Evolutionary conservation across 1,139 yeast species (phyloP).

Genomic region (Sugiyamaella novakii): DNA sequence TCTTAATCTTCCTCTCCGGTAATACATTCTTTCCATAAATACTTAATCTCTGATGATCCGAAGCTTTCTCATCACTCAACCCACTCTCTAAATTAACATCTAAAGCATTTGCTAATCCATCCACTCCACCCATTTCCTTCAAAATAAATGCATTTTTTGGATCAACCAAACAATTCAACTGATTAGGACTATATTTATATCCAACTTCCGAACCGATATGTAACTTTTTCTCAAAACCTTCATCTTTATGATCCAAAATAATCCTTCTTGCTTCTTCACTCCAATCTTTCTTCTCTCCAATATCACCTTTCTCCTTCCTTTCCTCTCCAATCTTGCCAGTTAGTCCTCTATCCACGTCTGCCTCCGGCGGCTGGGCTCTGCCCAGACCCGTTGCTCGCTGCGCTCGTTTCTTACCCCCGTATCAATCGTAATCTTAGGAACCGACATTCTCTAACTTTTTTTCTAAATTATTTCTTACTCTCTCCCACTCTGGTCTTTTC

Average conservation of each 20-base stretch:
- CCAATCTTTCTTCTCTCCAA: conserved; percentile 13
- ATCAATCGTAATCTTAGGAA: conserved; percentile 21
- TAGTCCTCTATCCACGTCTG: not conserved
- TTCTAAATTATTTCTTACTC: too few relatives aligned
- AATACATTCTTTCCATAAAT: conserved; percentile 68
- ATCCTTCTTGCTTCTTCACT: conserved; percentile 12
- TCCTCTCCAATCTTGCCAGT: not conserved
- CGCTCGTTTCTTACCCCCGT: conserved; percentile 18
- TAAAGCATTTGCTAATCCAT: conserved; percentile 37
- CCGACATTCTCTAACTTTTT: too few relatives aligned
- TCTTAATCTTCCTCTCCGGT: conserved; percentile 69
- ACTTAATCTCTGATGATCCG: conserved; percentile 42
- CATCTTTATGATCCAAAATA: conserved; percentile 12
- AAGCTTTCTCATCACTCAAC: conserved; percentile 32
- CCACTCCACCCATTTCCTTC: conserved; percentile 37
- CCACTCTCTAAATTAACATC: conserved; percentile 40
- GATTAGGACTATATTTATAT: conserved; percentile 30
- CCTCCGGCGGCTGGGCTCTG: conserved; percentile 10
- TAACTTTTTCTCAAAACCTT: conserved; percentile 15
- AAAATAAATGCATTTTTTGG: conserved; percentile 46
- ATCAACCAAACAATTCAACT: conserved; percentile 44
- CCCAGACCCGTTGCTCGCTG: not conserved
- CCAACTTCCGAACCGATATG: conserved; percentile 6
- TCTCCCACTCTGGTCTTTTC: conserved; percentile 1
- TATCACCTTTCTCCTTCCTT: not conserved